Evolutionary conservation across 2,329 filamentous ascomycete species (phyloP), one percentile per base, ranked within the genome.

Genomic region (Claviceps sp.): DNA sequence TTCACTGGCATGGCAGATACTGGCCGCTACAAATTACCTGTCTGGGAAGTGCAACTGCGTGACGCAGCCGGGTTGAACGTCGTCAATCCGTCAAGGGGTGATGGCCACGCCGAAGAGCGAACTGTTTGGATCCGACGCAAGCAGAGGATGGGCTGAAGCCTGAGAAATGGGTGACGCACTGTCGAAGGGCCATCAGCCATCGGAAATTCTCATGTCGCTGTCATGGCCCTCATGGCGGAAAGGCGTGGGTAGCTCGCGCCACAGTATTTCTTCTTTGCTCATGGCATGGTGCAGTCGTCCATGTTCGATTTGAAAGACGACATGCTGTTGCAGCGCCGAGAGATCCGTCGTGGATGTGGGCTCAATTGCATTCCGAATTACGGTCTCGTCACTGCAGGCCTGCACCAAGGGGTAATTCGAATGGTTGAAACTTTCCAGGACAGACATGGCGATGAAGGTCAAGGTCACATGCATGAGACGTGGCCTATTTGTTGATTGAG

Each of bases 31-130:
- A 75, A 68, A 54, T 67, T 86, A 9, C 73, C 73, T 22, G 65
- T 82, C 0, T 86, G 82, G 81, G 82, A 86, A 56, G 73, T 83
- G 0, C 72, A 86, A 54, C 50, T 81, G 9, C 70, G 79, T 20
- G 50, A 54, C 11, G 44, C 37, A 30, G 38, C 45, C 5, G 53
- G 53, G 2, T 37, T 50, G 16, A 44, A 48, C 26, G 37, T 52
- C 16, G 22, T 50, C 13, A 58, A 65, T 2, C 18, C 3, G 22
- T 18, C 1, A 42, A 47, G 7, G 2, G 13, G 0, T 0, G 53
- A 51, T 4, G 45, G 37, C 4, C 50, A 53, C 2, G 11, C 1
- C 0, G 1, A 3, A 0, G 64, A 67, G 0, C 62, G 63, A 37
- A 69, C 71, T 34, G 68, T 73, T 0, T 73, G 71, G 71, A 69